Percentiles rank a stretch among this genome's conserved stretches.
phyloP scores from a whole-genome alignment of 768 basidiomycete species.

The Tricholoma terreum region DNA sequence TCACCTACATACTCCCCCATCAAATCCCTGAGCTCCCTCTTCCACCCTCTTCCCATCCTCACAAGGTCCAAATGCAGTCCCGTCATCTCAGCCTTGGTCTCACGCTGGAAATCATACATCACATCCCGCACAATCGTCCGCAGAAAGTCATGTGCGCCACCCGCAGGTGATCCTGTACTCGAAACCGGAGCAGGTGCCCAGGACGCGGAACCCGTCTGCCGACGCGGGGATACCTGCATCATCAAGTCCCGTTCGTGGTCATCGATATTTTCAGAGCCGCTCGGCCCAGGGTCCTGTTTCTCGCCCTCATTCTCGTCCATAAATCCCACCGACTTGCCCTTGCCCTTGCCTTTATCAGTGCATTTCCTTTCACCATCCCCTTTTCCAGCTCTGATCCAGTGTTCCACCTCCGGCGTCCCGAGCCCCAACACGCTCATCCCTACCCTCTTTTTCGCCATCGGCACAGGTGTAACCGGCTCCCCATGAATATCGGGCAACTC shows the following conservation, averaged over 20 bases:
- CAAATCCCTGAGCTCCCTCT: conserved; percentile 55
- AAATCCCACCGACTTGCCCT: conserved; percentile 49
- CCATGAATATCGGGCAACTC: conserved; percentile 33
- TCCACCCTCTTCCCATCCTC: conserved; percentile 68
- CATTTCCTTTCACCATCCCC: conserved; percentile 21
- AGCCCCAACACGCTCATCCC: conserved; percentile 38
- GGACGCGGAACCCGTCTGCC: conserved; percentile 30
- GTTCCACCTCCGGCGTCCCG: conserved; percentile 52
- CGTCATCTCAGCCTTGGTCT: conserved; percentile 68
- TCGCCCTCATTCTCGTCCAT: conserved; percentile 28
- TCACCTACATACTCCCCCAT: conserved; percentile 65
- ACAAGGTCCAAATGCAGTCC: conserved; percentile 74
- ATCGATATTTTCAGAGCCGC: conserved; percentile 22
- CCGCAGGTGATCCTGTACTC: conserved; percentile 24
- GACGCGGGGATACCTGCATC: conserved; percentile 59
- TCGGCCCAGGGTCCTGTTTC: conserved; percentile 14
- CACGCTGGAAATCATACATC: conserved; percentile 69
- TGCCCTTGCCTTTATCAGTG: conserved; percentile 26
- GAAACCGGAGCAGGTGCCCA: conserved; percentile 40
- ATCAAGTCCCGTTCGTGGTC: conserved; percentile 40
- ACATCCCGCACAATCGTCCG: conserved; percentile 65
- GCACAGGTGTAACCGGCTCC: conserved; percentile 35
- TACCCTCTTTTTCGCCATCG: conserved; percentile 17
- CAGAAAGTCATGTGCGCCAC: conserved; percentile 55
- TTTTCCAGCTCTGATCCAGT: conserved; percentile 46